These are phyloP conservation scores for Intubia oerlemansii DNA, from an alignment of 2,329 filamentous ascomycete species.

Conservation along the genomic window DNA sequence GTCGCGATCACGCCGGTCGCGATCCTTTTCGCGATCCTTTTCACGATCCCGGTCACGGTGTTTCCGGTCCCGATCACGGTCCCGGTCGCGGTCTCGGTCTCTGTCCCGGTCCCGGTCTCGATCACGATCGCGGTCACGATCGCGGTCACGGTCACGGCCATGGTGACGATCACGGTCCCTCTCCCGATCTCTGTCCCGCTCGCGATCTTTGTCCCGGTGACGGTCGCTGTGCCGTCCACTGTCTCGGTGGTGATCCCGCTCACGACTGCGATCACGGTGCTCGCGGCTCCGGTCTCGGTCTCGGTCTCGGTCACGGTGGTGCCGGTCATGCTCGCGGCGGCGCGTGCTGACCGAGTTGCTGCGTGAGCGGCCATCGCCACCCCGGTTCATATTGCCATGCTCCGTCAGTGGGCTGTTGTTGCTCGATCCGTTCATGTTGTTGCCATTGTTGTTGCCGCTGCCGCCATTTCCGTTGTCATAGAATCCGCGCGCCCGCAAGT, in stretches of 20 bases:
- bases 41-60: background rate
- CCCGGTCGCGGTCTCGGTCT: background rate
- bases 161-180: conserved; percentile 1
- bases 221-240: conserved; percentile 8
- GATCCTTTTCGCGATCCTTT: background rate
- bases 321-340: conserved; percentile 14
- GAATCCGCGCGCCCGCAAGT: conserved; percentile 30
- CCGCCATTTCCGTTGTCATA: conserved; percentile 8
- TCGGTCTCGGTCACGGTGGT: conserved; percentile 17
- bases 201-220: background rate
- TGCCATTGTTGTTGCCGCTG: conserved; percentile 3
- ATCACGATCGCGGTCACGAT: background rate
- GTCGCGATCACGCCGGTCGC: conserved; percentile 2
- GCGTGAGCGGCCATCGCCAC: conserved; percentile 19
- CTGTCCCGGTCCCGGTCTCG: background rate
- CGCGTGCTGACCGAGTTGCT: conserved; percentile 23
- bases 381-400: too few species aligned
- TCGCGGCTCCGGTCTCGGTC: conserved; percentile 12
- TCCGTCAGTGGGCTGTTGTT: conserved; percentile 6
- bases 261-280: conserved; percentile 10
- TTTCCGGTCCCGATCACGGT: background rate
- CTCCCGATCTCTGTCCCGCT: background rate
- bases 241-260: conserved; percentile 12
- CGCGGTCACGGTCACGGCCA: conserved; percentile 8
- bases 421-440: conserved; percentile 6